These are phyloP conservation scores for Hymenoscyphus fraxineus DNA, from an alignment of 2,329 filamentous ascomycete species.

Conservation along the genomic window DNA sequence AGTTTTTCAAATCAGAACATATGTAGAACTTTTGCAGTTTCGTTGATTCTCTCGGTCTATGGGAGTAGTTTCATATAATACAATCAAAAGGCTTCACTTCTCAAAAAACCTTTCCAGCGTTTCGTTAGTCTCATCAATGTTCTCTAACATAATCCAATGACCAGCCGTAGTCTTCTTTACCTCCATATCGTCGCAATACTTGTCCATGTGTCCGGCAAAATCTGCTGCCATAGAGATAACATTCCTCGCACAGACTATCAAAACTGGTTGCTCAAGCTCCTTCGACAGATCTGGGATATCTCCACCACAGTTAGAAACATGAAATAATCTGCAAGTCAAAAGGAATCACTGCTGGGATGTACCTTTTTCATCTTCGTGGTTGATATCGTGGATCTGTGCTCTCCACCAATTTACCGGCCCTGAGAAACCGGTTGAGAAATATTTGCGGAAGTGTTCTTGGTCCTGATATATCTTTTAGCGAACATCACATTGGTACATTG, in stretches of 20 bases:
- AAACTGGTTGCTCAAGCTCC: slow-evolving; percentile 15
- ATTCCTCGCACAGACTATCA: slow-evolving; percentile 16
- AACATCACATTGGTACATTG: background rate
- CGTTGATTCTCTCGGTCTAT: too few relatives aligned
- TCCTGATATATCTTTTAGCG: slow-evolving; percentile 11
- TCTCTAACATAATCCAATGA: slow-evolving; percentile 25
- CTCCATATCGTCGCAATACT: slow-evolving; percentile 5
- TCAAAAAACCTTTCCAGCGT: background rate
- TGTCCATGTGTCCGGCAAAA: slow-evolving; percentile 20
- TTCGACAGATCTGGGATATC: slow-evolving; percentile 17
- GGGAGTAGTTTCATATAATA: too few relatives aligned
- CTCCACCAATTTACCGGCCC: slow-evolving; percentile 22
- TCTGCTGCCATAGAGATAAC: slow-evolving; percentile 17
- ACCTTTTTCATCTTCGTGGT: slow-evolving; percentile 18
- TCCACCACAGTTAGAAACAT: background rate
- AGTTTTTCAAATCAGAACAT: too few relatives aligned
- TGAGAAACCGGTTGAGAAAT: slow-evolving; percentile 17
- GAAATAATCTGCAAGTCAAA: background rate
- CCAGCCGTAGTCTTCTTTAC: slow-evolving; percentile 12
- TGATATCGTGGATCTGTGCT: slow-evolving; percentile 18
- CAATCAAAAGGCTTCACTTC: background rate
- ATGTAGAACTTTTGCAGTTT: too few relatives aligned
- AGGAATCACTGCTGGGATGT: background rate
- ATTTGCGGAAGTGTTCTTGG: slow-evolving; percentile 11
- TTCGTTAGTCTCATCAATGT: slow-evolving; percentile 17